Base-by-base conservation (phyloP, 208 protist genomes). In the Angomonas deanei region DNA sequence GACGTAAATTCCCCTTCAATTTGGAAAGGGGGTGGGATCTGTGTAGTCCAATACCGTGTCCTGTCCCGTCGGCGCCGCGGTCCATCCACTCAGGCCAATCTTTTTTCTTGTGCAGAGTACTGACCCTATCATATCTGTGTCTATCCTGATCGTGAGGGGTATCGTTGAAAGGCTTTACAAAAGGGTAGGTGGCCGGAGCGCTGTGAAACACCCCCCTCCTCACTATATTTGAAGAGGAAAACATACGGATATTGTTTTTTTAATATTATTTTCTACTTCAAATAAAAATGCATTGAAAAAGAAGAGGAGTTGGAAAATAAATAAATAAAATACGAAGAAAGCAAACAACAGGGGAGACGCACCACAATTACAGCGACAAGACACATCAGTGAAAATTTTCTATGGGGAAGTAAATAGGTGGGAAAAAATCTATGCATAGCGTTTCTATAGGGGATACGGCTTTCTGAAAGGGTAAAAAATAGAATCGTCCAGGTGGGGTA, bases 1-100 rank as follows among this genome's bases (percentile, higher is more conserved):
- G 76, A 17, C 77, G 74, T 39, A 93, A 61, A 69, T 93, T 95
- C 23, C 89, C 89, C 24, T 74, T 69, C 32, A 95, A 71, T 59
- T 80, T 85, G 3, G 89, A 95, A 32, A 95, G 68, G 0, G 89
- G 86, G 57, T 95, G 89, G 3, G 80, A 60, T 5, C 89, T 75
- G 61, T 95, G 80, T 63, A 95, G 80, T 4, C 86, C 89, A 61
- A 93, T 91, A 33, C 89, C 89, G 58, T 82, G 88, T 4, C 89
- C 89, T n/a, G 80, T 88, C 19, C 86, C 89, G 68, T 95, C 89
- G 1, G 82, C 74, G 30, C 89, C 89, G 46, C 88, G 64, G 50
- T 95, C 89, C 89, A 95, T 95, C 89, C 89, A 95, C 19, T 61
- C 74, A 30, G 89, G 89, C 84, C 86, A 95, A 27, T 56, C 60